Evolutionary conservation across 2,329 filamentous ascomycete species (phyloP).

Genomic region (Cladophialophora psammophila): DNA sequence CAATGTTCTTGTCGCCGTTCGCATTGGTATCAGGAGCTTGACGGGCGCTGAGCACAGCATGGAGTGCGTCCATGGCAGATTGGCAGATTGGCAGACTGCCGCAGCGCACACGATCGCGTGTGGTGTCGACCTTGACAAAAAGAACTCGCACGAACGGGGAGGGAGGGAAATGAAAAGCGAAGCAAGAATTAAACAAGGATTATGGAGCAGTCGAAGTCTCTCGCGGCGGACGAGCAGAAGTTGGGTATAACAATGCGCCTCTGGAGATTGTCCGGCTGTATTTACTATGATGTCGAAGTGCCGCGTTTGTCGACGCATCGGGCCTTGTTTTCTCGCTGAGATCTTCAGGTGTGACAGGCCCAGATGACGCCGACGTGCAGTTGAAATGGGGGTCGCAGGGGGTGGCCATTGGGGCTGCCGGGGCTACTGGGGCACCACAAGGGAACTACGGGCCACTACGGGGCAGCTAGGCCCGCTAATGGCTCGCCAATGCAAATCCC

Average conservation of each 20-base stretch:
- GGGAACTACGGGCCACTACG: not conserved
- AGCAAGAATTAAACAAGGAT: not conserved
- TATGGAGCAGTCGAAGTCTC: not conserved
- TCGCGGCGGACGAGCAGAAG: not conserved
- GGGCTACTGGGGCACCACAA: not conserved
- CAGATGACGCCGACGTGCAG: conserved; percentile 7
- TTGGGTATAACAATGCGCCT: not conserved
- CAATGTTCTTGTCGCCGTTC: conserved; percentile 44
- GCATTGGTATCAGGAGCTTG: conserved; percentile 29
- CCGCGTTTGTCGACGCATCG: conserved; percentile 2
- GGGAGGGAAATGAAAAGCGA: not conserved
- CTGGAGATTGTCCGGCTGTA: conserved; percentile 5
- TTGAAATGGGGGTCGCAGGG: not conserved
- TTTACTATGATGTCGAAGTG: conserved; percentile 12
- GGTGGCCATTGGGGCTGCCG: not conserved
- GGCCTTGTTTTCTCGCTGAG: not conserved
- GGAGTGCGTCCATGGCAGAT: conserved; percentile 26
- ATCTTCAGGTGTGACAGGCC: not conserved
- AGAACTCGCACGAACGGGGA: not conserved
- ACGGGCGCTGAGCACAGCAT: conserved; percentile 23
- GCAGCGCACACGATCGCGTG: not conserved
- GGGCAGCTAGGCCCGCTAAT: not conserved
- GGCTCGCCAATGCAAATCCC: not conserved
- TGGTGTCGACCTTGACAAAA: not conserved
- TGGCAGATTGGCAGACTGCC: not conserved